These are phyloP conservation scores for Aspergillus asperescens DNA, from an alignment of 495 filamentous ascomycete species.

Conservation along the genomic window DNA sequence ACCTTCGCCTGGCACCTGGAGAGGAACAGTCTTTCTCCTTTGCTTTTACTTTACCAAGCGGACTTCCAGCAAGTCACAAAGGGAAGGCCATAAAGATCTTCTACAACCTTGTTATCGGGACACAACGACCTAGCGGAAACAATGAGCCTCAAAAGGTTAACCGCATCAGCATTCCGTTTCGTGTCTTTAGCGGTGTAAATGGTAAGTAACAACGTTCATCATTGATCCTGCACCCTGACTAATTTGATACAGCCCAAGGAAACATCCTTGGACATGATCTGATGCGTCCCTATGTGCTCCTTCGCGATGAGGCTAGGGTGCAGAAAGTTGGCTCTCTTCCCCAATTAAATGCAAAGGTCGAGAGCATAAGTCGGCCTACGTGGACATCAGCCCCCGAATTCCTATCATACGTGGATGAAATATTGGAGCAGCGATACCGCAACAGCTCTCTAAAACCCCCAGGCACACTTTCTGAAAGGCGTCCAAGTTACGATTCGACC, in stretches of 20 bases:
- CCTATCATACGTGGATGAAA: conserved; percentile 69
- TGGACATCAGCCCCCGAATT: conserved; percentile 56
- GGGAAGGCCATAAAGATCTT: conserved; percentile 91
- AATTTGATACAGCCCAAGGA: conserved; percentile 46
- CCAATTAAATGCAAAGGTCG: conserved; percentile 25
- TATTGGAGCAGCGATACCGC: conserved; percentile 57
- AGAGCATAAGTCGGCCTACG: conserved; percentile 34
- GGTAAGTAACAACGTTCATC: conserved; percentile 33
- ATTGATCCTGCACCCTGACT: not conserved
- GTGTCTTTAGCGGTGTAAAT: conserved; percentile 88
- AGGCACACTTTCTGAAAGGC: conserved; percentile 60
- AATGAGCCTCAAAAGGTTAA: conserved; percentile 76
- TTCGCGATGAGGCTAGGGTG: conserved; percentile 71
- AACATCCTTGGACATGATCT: conserved; percentile 77
- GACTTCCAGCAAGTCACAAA: conserved; percentile 82
- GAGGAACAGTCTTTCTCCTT: conserved; percentile 87
- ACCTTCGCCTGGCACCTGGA: conserved; percentile 78
- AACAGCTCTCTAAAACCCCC: conserved; percentile 54
- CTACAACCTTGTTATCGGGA: conserved; percentile 89
- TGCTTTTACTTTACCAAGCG: conserved; percentile 75
- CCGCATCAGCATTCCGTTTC: conserved; percentile 89
- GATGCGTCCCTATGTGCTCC: conserved; percentile 86
- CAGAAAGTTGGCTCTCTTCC: conserved; percentile 28
- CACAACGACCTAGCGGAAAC: conserved; percentile 72
- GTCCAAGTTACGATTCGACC: conserved; percentile 42